Conservation (phyloP, 164 flowering plant genomes). For the Hamamelis virginiana region DNA sequence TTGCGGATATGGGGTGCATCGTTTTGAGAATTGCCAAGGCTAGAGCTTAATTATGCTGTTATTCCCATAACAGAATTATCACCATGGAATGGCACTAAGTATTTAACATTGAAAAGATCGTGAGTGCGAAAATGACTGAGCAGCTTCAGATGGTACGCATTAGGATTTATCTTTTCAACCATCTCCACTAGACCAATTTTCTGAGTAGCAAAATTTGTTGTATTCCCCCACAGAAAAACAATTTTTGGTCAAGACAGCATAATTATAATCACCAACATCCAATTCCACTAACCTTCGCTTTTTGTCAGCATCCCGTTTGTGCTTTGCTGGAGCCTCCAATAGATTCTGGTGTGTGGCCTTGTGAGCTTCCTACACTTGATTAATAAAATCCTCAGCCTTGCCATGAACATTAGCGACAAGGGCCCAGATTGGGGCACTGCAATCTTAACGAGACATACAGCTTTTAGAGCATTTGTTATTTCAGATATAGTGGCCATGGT, state of each 20-base stretch:
- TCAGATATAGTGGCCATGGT: too few relatives aligned
- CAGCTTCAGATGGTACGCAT: slow-evolving; percentile 1
- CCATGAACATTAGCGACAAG: too few relatives aligned
- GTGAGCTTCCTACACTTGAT: too few relatives aligned
- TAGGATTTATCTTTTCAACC: slow-evolving; percentile 1
- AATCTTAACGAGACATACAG: too few relatives aligned
- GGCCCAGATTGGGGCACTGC: too few relatives aligned
- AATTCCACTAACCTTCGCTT: background rate
- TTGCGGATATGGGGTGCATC: too few relatives aligned
- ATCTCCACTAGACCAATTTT: too few relatives aligned
- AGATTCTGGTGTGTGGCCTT: background rate
- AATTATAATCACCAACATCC: background rate
- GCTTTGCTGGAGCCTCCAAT: background rate
- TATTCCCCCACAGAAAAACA: background rate
- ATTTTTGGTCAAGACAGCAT: background rate
- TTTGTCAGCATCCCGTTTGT: background rate
- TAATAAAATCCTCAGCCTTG: too few relatives aligned
- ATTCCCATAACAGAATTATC: slow-evolving; percentile 1
- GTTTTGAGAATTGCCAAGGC: too few relatives aligned
- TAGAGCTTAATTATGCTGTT: too few relatives aligned
- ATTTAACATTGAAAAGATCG: background rate
- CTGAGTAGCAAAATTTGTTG: background rate
- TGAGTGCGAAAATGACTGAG: background rate
- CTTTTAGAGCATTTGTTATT: too few relatives aligned
- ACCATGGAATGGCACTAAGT: background rate